Evolutionary conservation across 192 early-diverging fungal genomes (phyloP).

Genomic region (Cladochytrium replicatum): DNA sequence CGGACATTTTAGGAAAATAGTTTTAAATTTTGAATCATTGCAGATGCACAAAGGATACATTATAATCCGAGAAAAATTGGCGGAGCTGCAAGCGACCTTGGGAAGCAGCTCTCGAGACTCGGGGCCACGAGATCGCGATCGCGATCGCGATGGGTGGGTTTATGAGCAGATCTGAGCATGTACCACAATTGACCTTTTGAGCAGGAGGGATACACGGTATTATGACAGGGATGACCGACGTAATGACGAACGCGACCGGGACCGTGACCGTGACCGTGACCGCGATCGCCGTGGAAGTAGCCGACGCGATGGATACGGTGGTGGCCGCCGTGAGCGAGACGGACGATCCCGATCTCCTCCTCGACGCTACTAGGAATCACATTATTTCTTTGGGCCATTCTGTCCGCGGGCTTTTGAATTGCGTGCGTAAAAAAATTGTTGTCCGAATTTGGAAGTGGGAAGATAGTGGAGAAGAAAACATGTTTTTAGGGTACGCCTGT

Average conservation of each 20-base stretch:
- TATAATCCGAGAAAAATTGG: slow-evolving; percentile 35
- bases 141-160: slow-evolving; percentile 9
- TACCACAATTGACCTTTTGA: too few species aligned
- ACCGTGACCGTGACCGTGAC: slow-evolving; percentile 8
- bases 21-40: background rate
- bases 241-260: background rate
- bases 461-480: too few species aligned
- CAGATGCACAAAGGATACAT: slow-evolving; percentile 48
- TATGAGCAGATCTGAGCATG: background rate
- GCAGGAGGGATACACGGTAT: too few species aligned
- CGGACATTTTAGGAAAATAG: background rate
- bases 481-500: too few species aligned
- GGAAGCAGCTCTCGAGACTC: background rate
- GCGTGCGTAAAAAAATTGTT: too few species aligned
- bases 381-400: too few species aligned
- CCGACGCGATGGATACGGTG: slow-evolving; percentile 4
- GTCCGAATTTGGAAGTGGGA: too few species aligned
- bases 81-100: slow-evolving; percentile 24
- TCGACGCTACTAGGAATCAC: slow-evolving; percentile 4
- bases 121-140: background rate
- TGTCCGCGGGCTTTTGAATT: too few species aligned
- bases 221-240: too few species aligned
- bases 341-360: background rate
- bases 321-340: slow-evolving; percentile 1
- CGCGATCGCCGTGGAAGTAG: slow-evolving; percentile 10